phyloP scores from a whole-genome alignment of 2,329 filamentous ascomycete genomes.

The Coleophoma crateriformis region DNA sequence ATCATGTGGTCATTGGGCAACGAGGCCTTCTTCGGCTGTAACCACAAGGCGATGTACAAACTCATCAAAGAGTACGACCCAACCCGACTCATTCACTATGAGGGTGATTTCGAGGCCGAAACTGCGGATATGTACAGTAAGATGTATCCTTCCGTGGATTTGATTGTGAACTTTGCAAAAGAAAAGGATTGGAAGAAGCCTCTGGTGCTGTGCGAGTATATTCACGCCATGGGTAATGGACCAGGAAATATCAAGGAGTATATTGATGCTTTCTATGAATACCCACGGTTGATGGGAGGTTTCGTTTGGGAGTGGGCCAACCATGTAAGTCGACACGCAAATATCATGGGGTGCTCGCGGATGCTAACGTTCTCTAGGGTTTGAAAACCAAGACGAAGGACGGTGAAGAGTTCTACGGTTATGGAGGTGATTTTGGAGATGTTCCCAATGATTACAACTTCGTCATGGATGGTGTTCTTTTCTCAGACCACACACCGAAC shows the following conservation, averaged over 20 bases:
- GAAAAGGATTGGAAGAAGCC: constrained; percentile 18
- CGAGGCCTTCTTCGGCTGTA: constrained; percentile 51
- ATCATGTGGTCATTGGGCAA: constrained; percentile 56
- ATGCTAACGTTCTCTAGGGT: constrained; percentile 17
- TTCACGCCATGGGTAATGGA: constrained; percentile 51
- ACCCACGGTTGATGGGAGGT: constrained; percentile 48
- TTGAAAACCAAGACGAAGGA: constrained; percentile 28
- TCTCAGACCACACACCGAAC: constrained; percentile 33
- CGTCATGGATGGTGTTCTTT: constrained; percentile 35
- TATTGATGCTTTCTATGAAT: constrained; percentile 44
- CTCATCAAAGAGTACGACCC: constrained; percentile 44
- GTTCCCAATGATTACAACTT: constrained; percentile 37
- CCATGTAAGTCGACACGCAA: constrained; percentile 21
- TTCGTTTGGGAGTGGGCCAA: constrained; percentile 43
- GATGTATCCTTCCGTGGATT: constrained; percentile 47
- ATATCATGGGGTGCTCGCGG: neutral
- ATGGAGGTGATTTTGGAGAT: constrained; percentile 39
- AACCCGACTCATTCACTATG: constrained; percentile 50
- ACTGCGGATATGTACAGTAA: constrained; percentile 48
- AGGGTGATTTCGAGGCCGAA: constrained; percentile 44
- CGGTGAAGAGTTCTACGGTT: constrained; percentile 33
- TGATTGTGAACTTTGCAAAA: constrained; percentile 25
- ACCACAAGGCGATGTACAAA: constrained; percentile 49
- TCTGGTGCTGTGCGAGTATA: constrained; percentile 31
- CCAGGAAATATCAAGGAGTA: constrained; percentile 53